phyloP scores from a whole-genome alignment of 176 grass and related monocot genomes.

The Carex myosuroides region DNA sequence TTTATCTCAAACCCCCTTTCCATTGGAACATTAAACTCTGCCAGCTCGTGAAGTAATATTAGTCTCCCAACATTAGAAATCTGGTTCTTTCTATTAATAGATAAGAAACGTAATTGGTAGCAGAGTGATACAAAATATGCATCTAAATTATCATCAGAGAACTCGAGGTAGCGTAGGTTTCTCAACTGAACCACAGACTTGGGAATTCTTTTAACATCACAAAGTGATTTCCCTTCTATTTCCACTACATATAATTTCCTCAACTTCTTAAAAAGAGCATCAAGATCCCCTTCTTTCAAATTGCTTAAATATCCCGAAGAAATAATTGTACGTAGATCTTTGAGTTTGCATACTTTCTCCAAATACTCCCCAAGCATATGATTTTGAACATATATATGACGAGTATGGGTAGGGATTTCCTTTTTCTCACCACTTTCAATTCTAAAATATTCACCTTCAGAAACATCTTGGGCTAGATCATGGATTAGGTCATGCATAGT shows the following conservation, averaged over 20 bases:
- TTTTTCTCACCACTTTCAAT: no score
- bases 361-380: neutral
- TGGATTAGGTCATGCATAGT: no score
- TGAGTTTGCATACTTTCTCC: neutral
- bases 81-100: neutral
- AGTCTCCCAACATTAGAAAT: neutral
- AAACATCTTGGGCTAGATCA: no score
- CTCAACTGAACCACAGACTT: neutral
- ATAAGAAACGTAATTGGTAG: slow-evolving; percentile 21
- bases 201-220: neutral
- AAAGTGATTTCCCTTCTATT: neutral
- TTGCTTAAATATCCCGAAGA: no score
- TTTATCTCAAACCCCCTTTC: neutral
- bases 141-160: no score
- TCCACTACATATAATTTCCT: slow-evolving; percentile 21
- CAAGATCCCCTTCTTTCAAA: neutral
- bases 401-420: no score
- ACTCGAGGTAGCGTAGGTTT: slow-evolving; percentile 2
- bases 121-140: neutral
- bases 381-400: neutral
- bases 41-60: neutral
- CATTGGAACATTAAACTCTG: neutral
- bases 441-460: no score
- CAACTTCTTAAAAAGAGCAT: neutral
- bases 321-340: no score